Evolutionary conservation across 306 rosid genomes (phyloP), one percentile per base, ranked within the genome.

Genomic region (Acacia acuminata): DNA sequence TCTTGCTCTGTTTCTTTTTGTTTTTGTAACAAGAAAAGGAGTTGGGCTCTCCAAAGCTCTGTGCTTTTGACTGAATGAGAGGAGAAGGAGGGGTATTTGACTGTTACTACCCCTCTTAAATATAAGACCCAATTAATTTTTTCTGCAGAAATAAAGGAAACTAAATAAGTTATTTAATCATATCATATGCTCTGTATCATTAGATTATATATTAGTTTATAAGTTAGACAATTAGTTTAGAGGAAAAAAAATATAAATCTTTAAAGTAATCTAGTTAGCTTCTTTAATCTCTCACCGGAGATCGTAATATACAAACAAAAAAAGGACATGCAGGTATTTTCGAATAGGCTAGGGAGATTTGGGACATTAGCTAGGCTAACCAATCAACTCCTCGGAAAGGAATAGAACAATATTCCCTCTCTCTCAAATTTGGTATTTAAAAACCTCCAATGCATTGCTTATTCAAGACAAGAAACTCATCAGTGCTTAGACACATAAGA

Each of bases 371-470:
- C 79, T 30, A 78, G 79, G 66, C 61, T 68, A 67, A 75, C 81
- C 61, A 45, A 79, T 83, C 50, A 86, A 79, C 45, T 63, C 75
- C 76, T 9, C 19, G 76, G 27, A 79, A 55, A 83, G 65, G 60
- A 83, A 79, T 45, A 51, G 42, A 63, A 48, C 84, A 86, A 76
- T 82, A 87, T 73, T 88, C 77, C 82, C 86, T 73, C 87, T 72
- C 77, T 65, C 75, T 38, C 42, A 38, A 83, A 75, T 77, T 77
- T 85, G 82, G 79, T 88, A 91, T 91, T 87, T 91, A 90, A 90
- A 71, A 85, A 76, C 89, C 90, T 58, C 74, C 77, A 84, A 51
- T 73, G 77, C 86, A 80, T 74, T 63, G 63, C 82, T 68, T 79
- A 78, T 78, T 79, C 85, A 86, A 76, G 65, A 77, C 69, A 87